Base-by-base conservation (phyloP, 2,329 filamentous ascomycete genomes). In the Cadophora luteo-olivacea region DNA sequence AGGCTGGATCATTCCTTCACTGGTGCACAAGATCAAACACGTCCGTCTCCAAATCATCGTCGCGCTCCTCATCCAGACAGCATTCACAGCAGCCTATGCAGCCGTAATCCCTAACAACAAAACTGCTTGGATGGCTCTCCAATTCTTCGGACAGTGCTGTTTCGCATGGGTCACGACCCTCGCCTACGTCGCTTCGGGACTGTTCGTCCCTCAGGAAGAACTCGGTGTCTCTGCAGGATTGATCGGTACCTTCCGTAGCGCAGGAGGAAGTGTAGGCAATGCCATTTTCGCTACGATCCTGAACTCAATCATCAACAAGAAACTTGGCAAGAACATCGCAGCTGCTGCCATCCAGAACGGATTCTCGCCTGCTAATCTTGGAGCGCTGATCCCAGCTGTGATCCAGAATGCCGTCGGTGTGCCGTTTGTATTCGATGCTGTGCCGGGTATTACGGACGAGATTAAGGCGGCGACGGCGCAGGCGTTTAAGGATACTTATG, bases 241-340 rank as follows among this genome's bases (percentile, higher is more conserved):
- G 19, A 69, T 78, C 14, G 78, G 78, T 2, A 77, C 77, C 0
- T 78, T 78, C 70, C 73, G 78, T 41, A 76, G 73, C 22, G 74
- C 69, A 11, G 78, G 78, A 29, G 77, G 77, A 19, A 76, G 77
- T 9, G 75, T 80, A 19, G 79, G 78, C 24, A 79, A 77, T 48
- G 78, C 79, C 29, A 74, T 80, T 63, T 80, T 79, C 73, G 74
- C 74, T 19, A 77, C 77, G 8, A 77, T 80, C 64, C 66, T 77
- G 57, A 78, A 71, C 41, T 74, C 72, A n/a, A 72, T 75, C 19
- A 70, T 76, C 38, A 75, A 76, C 68, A 72, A 70, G 29, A 67
- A 77, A 49, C 73, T 80, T 1, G 75, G 69, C 2, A 64, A 69
- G 4, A 73, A 75, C 7, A 74, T 81, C 45, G 72, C 73, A 7